phyloP scores from a whole-genome alignment of 306 rosid genomes.

The Rosa chinensis region DNA sequence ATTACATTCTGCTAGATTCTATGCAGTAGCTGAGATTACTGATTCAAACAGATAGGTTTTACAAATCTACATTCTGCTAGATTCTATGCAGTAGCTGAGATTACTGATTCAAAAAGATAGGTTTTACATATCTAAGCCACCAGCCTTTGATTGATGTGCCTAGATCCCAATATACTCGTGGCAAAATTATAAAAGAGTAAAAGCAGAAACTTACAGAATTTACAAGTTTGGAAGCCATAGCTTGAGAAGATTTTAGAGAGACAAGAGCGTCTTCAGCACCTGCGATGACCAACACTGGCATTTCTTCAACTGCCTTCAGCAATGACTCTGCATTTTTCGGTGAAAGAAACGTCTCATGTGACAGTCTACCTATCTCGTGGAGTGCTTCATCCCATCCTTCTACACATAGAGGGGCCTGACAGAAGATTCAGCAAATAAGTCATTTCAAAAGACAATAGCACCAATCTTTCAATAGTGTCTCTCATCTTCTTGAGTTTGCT shows the following conservation, averaged over 20 bases:
- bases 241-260: constrained; percentile 69
- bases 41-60: not conserved
- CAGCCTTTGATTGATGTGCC: not conserved
- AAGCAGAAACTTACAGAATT: constrained; percentile 62
- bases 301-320: constrained; percentile 58
- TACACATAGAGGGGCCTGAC: constrained; percentile 77
- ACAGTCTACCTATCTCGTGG: constrained; percentile 93
- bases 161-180: not conserved
- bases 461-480: not conserved
- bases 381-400: constrained; percentile 97
- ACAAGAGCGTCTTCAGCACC: constrained; percentile 86
- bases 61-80: not conserved
- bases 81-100: not conserved
- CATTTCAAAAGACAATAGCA: not conserved
- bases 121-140: not conserved
- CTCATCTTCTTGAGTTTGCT: not conserved
- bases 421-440: constrained; percentile 3
- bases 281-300: constrained; percentile 70
- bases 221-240: constrained; percentile 79
- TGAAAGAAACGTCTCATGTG: constrained; percentile 65
- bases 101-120: not conserved
- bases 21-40: not conserved
- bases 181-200: not conserved
- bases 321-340: constrained; percentile 62
- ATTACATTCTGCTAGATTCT: not conserved